These are phyloP conservation scores for Jimgerdemannia lactiflua DNA, from an alignment of 192 early-diverging fungal species.

Conservation along the genomic window DNA sequence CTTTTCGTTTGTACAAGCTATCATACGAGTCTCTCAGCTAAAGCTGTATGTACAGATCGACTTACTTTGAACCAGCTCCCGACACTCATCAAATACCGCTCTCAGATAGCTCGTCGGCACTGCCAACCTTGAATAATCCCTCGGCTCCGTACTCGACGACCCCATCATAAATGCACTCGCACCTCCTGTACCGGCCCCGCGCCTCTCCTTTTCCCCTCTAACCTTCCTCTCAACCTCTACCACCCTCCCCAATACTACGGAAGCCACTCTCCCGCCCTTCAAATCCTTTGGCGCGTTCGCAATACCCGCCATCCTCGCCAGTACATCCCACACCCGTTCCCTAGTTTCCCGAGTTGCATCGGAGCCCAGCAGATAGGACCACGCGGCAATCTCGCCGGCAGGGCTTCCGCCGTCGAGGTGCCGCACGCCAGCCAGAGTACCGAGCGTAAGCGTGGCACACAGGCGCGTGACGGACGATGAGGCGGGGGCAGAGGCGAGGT, in stretches of 20 bases:
- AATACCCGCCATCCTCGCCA: slow-evolving; percentile 24
- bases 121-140: slow-evolving; percentile 42
- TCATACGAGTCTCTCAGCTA: too few species aligned
- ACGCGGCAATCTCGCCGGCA: neutral
- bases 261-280: slow-evolving; percentile 45
- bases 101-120: slow-evolving; percentile 47
- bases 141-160: slow-evolving; percentile 41
- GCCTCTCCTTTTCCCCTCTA: slow-evolving; percentile 15
- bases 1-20: too few species aligned
- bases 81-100: slow-evolving; percentile 40
- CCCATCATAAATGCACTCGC: slow-evolving; percentile 11
- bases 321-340: slow-evolving; percentile 8
- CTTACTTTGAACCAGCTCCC: slow-evolving; percentile 10
- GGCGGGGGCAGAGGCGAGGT: slow-evolving; percentile 10
- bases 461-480: slow-evolving; percentile 13
- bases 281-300: slow-evolving; percentile 20
- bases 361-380: slow-evolving; percentile 4
- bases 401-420: slow-evolving; percentile 1
- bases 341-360: slow-evolving; percentile 4
- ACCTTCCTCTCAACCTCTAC: slow-evolving; percentile 20
- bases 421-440: slow-evolving; percentile 23
- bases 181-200: neutral
- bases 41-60: neutral
- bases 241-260: slow-evolving; percentile 38
- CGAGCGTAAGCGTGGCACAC: slow-evolving; percentile 22